Evolutionary conservation across 2,329 filamentous ascomycete genomes (phyloP), one percentile per base, ranked within the genome.

Genomic region (Diaporthe amygdali): DNA sequence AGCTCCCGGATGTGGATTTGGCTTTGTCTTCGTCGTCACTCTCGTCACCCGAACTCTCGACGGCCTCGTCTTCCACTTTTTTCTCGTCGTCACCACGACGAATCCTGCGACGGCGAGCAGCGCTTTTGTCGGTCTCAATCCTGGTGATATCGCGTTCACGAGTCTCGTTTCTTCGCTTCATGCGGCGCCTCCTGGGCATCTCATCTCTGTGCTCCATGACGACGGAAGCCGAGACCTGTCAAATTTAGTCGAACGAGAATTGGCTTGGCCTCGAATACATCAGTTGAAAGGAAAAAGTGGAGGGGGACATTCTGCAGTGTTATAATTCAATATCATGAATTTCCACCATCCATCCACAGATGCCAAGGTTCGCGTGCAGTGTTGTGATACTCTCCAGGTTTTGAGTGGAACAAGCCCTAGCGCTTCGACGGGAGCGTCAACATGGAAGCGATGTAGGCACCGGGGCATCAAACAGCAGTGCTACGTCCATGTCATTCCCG

Each of bases 11-110:
- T 54, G 51, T 34, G 51, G 51, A 34, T n/a, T 12, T 27, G 54
- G 34, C 54, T 41, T 41, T 12, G 56, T 63, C 56, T 34, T 63
- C 56, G 56, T 63, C 56, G 56, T 63, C 56, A 32, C 56, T 63
- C 27, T 47, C 56, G 22, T 63, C 32, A 37, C 22, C 56, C 39
- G 56, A 63, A 15, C 17, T 32, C 27, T 63, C 56, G 27, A 22
- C 56, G 39, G 17, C 56, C 56, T 5, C 27, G 20, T 63, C 27
- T 34, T 17, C 14, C 56, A 46, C 56, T 17, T 34, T 22, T 10
- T 0, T 15, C 39, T 34, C 5, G 27, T 34, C 56, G 27, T 34
- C 25, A 47, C 20, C 20, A 47, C 41, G 56, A 17, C 56, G 56
- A 46, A 32, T 46, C 56, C 41, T 47, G 56, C 56, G 56, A 10